Base-by-base conservation (phyloP, 441 rosid genomes). In the Erodium trifolium region DNA sequence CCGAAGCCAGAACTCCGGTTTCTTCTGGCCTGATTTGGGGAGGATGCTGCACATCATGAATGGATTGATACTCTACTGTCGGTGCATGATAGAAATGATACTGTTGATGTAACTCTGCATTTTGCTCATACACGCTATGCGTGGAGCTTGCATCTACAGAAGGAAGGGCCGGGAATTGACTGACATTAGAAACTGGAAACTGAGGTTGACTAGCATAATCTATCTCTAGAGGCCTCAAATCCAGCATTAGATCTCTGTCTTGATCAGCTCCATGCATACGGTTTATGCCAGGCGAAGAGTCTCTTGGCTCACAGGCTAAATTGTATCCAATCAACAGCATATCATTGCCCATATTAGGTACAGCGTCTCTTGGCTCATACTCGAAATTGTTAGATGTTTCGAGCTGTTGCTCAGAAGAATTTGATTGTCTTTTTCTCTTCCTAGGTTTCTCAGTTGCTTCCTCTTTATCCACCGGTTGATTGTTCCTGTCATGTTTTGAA, bases 401-500 rank as follows among this genome's bases (percentile, higher is more conserved):
- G 70, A 80, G 79, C 14, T 73, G 85, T 14, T 75, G 82, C 65
- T 82, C 80, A 34, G 70, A 45, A 59, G 69, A 60, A 12, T 70
- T 77, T 16, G 84, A 67, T 77, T 55, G 78, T 75, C 84, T 83
- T 77, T 88, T 87, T 69, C 70, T 43, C 49, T 43, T 80, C 78
- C 65, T 80, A 4, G 73, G 82, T 8, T 60, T 84, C 77, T 82
- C 85, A 74, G 72, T 84, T 69, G 8, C 71, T n/a, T 41, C 78
- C 66, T 72, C 81, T 70, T 79, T 80, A 37, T 83, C 85, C 43
- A 68, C 67, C 17, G 57, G 57, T 65, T 73, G 84, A 72, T 51
- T 84, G 77, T 75, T 85, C 75, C 82, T 70, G 74, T 72, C 81
- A 68, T 88, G 92, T 82, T 85, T 89, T 1, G 97, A 91, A 12